Evolutionary conservation across 2,329 filamentous ascomycete genomes (phyloP).

Genomic region (Epichloe brachyelytri): DNA sequence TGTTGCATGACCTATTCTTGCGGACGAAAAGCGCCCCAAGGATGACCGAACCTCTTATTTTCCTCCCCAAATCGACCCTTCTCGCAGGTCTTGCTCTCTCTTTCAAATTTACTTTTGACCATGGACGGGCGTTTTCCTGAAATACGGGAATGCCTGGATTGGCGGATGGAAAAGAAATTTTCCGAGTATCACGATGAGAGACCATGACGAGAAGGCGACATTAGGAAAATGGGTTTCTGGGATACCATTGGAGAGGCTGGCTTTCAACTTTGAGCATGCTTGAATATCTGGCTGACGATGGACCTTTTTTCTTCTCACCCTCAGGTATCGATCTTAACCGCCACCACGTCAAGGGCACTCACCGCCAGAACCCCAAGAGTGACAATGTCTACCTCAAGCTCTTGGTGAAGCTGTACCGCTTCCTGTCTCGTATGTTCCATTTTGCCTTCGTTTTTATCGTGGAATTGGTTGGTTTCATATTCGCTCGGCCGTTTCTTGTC

Average conservation of each 20-base stretch:
- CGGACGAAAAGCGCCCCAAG: conserved; percentile 6
- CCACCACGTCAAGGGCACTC: conserved; percentile 57
- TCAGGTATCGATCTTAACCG: conserved; percentile 61
- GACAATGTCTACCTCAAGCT: conserved; percentile 97
- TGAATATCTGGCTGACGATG: conserved; percentile 49
- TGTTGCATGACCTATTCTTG: conserved; percentile 7
- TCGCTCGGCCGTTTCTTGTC: neutral
- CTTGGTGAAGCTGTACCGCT: conserved; percentile 96
- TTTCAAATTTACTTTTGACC: neutral
- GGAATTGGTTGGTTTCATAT: too few relatives aligned
- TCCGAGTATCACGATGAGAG: neutral
- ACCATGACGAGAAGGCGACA: neutral
- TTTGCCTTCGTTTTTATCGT: conserved; percentile 26
- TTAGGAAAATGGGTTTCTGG: neutral
- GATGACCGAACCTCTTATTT: neutral
- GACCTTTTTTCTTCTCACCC: conserved; percentile 18
- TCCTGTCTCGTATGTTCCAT: conserved; percentile 64
- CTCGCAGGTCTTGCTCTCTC: neutral
- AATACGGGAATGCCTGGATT: conserved; percentile 6
- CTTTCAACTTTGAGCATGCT: conserved; percentile 44
- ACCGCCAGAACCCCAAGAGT: conserved; percentile 94
- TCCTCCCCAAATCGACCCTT: neutral
- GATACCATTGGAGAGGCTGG: conserved; percentile 4
- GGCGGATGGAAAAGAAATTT: neutral
- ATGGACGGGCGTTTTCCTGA: conserved; percentile 9